A percentile compares a stretch with the other conserved stretches of the same genome.
These are phyloP conservation scores for Scenedesmus sp. DNA, from an alignment of 163 green algal species.

Conservation along the genomic window DNA sequence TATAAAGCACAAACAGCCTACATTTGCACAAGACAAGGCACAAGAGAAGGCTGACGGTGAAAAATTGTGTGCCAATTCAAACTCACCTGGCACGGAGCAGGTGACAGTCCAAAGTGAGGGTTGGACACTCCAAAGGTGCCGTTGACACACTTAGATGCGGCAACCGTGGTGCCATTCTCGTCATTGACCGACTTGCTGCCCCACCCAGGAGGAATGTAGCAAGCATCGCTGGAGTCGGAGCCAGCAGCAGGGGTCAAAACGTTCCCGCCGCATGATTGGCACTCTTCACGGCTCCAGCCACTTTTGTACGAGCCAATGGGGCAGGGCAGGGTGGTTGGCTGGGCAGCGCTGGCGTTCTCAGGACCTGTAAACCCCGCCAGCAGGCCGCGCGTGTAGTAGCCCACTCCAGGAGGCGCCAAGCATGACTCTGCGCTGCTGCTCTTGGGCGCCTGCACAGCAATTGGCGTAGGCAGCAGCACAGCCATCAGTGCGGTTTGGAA, in stretches of 20 bases:
- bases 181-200: background rate
- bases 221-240: background rate
- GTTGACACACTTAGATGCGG: background rate
- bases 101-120: background rate
- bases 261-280: background rate
- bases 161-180: background rate
- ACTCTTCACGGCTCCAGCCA: background rate
- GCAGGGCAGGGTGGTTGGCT: background rate
- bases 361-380: background rate
- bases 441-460: background rate
- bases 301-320: background rate
- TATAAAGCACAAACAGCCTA: background rate
- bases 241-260: background rate
- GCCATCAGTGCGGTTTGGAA: too few species aligned
- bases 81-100: slow-evolving; percentile 4
- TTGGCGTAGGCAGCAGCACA: background rate
- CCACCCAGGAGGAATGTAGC: slow-evolving; percentile 15
- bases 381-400: background rate
- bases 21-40: background rate
- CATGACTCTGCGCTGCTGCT: background rate
- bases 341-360: background rate
- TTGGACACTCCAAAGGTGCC: background rate
- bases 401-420: background rate
- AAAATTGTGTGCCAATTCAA: too few species aligned
- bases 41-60: too few species aligned